phyloP scores from a whole-genome alignment of 129 eudicot genomes.

The Silybum marianum region DNA sequence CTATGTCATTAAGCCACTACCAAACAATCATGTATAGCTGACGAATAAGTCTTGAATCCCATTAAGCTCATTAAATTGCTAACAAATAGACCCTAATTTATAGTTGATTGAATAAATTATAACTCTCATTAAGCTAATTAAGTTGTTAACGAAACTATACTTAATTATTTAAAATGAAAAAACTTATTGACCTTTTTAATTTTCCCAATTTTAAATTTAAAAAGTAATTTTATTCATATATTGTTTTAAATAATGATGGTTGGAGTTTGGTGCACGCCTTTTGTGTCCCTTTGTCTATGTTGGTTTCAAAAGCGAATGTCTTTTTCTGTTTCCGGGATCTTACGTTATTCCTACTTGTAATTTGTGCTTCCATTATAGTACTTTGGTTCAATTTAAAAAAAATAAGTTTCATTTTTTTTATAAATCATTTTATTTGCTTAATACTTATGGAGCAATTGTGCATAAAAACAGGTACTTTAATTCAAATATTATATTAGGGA shows the following conservation, averaged over 20 bases:
- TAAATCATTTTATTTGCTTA: too few relatives aligned
- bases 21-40: too few relatives aligned
- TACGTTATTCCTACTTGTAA: conserved; percentile 14
- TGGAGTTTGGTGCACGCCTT: conserved; percentile 25
- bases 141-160: too few relatives aligned
- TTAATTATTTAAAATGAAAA: too few relatives aligned
- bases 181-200: too few relatives aligned
- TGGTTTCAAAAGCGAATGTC: conserved; percentile 25
- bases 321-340: conserved; percentile 24
- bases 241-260: conserved; percentile 15
- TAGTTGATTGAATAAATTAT: too few relatives aligned
- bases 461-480: background rate
- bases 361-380: conserved; percentile 1
- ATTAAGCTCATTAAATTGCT: too few relatives aligned
- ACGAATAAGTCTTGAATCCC: too few relatives aligned
- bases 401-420: background rate
- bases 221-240: background rate
- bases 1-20: too few relatives aligned
- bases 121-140: too few relatives aligned
- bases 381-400: background rate
- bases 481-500: background rate
- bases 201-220: too few relatives aligned
- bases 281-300: conserved; percentile 34
- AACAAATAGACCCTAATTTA: too few relatives aligned
- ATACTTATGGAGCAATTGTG: background rate